phyloP scores from a whole-genome alignment of 2,329 filamentous ascomycete genomes.

The Colletotrichum sp. region DNA sequence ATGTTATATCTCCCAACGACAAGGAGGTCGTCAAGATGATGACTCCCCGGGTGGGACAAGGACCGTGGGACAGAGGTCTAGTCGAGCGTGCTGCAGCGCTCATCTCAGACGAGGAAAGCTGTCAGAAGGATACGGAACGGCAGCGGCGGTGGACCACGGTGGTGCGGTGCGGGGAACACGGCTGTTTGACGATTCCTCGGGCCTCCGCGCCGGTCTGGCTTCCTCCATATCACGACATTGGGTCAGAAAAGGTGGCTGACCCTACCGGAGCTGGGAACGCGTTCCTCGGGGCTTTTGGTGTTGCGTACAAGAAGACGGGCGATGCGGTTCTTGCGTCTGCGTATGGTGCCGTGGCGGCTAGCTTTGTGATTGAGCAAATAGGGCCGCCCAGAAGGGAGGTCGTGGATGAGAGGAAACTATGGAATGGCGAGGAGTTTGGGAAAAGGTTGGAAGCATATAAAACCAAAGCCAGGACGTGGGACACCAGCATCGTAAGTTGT shows the following conservation, averaged over 20 bases:
- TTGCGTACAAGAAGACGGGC: neutral
- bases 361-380: slow-evolving; percentile 8
- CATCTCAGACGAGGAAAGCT: neutral
- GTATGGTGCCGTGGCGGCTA: slow-evolving; percentile 8
- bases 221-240: neutral
- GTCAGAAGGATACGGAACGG: accelerated
- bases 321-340: slow-evolving; percentile 3
- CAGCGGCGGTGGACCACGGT: neutral
- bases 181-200: neutral
- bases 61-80: accelerated
- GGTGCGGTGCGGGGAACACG: neutral
- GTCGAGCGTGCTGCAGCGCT: neutral
- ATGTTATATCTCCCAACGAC: neutral
- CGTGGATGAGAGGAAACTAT: neutral
- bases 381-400: neutral
- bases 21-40: neutral
- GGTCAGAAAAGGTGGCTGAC: neutral
- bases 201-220: neutral
- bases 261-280: neutral
- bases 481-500: neutral
- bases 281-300: slow-evolving; percentile 1
- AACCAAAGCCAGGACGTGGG: neutral
- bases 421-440: slow-evolving; percentile 12
- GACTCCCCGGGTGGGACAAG: accelerated
- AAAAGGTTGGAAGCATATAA: neutral